phyloP scores from a whole-genome alignment of 164 flowering plant genomes.

The Buxus sempervirens region DNA sequence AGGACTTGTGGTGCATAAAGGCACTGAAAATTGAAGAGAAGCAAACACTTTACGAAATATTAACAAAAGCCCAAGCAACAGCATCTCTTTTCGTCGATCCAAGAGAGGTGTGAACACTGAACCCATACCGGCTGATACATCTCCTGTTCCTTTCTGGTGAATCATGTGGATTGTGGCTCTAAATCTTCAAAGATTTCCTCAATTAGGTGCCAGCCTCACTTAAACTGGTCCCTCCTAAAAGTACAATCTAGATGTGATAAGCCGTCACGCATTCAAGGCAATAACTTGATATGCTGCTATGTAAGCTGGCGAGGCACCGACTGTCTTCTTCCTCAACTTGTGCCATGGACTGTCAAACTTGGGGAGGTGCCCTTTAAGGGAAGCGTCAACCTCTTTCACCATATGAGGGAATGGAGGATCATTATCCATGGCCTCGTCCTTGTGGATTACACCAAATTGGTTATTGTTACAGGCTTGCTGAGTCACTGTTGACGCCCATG shows the following conservation, averaged over 20 bases:
- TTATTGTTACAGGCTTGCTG: background rate
- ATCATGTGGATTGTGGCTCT: background rate
- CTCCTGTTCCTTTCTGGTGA: constrained; percentile 7
- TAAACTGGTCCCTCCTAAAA: too few species aligned
- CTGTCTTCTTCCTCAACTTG: too few species aligned
- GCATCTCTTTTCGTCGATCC: constrained; percentile 50
- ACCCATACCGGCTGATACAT: background rate
- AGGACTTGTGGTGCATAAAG: constrained; percentile 57
- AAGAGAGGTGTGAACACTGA: constrained; percentile 35
- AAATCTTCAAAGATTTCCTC: constrained; percentile 3
- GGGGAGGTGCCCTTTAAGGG: too few species aligned
- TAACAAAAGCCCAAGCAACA: constrained; percentile 20
- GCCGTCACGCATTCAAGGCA: too few species aligned
- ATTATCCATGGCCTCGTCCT: background rate
- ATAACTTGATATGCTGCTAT: too few species aligned
- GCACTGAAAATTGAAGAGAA: constrained; percentile 23
- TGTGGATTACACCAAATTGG: background rate
- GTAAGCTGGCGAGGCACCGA: too few species aligned
- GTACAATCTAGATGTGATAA: too few species aligned
- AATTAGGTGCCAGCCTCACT: constrained; percentile 4
- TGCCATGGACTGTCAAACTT: too few species aligned
- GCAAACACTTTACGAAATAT: constrained; percentile 5
- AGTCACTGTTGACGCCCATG: background rate
- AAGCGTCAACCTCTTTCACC: background rate
- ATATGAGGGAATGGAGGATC: background rate